A percentile compares a stretch with the other conserved stretches of the same genome.
Evolutionary conservation across 495 filamentous ascomycete genomes (phyloP).

Genomic region (Neurospora terricola): DNA sequence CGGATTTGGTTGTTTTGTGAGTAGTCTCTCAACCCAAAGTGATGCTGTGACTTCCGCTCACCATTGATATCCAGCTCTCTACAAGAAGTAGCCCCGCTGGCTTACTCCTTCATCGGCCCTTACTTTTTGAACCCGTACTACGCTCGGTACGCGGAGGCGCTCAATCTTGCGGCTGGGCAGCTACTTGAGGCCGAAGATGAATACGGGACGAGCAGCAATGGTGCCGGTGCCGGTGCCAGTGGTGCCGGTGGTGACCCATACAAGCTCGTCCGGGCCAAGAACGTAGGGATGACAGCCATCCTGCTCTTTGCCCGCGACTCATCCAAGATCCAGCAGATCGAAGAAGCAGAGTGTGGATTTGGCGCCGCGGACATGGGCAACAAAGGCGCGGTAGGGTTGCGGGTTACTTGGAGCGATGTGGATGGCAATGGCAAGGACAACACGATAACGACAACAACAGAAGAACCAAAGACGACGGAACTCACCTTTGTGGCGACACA

Average conservation of each 20-base stretch:
- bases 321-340: constrained; percentile 45
- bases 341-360: constrained; percentile 68
- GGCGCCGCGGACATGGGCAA: constrained; percentile 84
- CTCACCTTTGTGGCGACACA: constrained; percentile 85
- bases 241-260: constrained; percentile 21
- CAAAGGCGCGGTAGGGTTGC: constrained; percentile 80
- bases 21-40: not conserved
- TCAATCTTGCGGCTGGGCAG: constrained; percentile 51
- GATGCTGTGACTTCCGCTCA: not conserved
- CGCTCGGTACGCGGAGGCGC: constrained; percentile 51
- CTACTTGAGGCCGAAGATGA: constrained; percentile 7
- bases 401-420: constrained; percentile 40
- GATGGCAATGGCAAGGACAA: not conserved
- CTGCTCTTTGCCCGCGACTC: constrained; percentile 66
- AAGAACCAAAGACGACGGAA: constrained; percentile 36
- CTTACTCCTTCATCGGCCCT: constrained; percentile 77
- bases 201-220: not conserved
- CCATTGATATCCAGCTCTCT: constrained; percentile 42
- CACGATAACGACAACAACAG: not conserved
- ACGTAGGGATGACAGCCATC: constrained; percentile 81
- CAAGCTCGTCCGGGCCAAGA: constrained; percentile 43
- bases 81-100: constrained; percentile 83
- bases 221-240: not conserved
- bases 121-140: constrained; percentile 70
- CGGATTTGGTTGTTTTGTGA: constrained; percentile 59